Percentiles rank a stretch among this genome's conserved stretches.
phyloP scores from a whole-genome alignment of 768 basidiomycete species.

The Russula vinacea region DNA sequence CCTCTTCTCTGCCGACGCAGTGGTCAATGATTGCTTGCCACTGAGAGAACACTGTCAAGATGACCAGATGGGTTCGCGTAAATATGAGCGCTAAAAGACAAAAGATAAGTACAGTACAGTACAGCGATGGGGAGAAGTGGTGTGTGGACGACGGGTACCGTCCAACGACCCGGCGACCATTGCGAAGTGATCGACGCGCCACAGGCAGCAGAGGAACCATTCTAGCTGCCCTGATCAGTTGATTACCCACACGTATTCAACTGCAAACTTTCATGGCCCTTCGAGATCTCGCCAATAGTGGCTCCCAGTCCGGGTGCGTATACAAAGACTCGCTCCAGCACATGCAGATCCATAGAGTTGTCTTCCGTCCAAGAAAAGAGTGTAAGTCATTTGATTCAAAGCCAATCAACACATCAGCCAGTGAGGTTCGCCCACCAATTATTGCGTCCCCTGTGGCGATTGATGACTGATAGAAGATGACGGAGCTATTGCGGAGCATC shows the following conservation, averaged over 20 bases:
- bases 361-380: conserved; percentile 80
- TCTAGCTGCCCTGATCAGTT: no score
- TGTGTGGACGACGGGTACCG: neutral
- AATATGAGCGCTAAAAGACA: neutral
- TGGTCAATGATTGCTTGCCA: neutral
- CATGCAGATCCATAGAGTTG: conserved; percentile 96
- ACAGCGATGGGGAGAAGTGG: neutral
- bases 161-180: no score
- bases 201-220: no score
- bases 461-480: no score
- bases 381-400: conserved; percentile 90
- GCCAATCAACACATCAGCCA: conserved; percentile 68
- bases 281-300: no score
- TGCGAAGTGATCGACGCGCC: no score
- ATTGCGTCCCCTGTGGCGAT: conserved; percentile 6
- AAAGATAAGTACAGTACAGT: neutral
- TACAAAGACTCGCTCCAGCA: conserved; percentile 89
- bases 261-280: no score
- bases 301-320: no score
- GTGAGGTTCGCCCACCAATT: conserved; percentile 4
- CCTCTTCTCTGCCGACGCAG: neutral
- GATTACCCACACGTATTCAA: no score
- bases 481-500: no score
- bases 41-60: neutral
- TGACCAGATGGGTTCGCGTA: neutral